Percentiles rank a stretch among this genome's conserved stretches.
Conservation (phyloP, 1,284 basidiomycete genomes). For the Earliella scabrosa region DNA sequence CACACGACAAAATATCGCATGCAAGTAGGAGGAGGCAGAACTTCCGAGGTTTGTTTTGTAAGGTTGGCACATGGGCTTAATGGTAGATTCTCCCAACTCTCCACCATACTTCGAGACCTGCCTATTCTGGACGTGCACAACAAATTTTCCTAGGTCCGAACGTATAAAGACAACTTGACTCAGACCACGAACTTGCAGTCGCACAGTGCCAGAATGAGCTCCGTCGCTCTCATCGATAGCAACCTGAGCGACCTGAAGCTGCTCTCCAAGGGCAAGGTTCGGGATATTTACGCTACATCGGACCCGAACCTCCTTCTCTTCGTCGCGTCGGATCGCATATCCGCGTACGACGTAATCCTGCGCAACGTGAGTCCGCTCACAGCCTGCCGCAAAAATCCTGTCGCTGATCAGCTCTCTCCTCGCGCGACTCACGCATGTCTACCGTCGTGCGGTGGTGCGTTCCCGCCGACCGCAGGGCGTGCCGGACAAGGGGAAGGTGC, state of each 20-base stretch:
- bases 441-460: neutral
- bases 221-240: slow-evolving; percentile 50
- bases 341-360: slow-evolving; percentile 95
- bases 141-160: too few species aligned
- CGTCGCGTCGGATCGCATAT: slow-evolving; percentile 95
- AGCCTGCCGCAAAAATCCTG: neutral
- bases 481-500: slow-evolving; percentile 89
- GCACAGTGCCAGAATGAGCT: slow-evolving; percentile 8
- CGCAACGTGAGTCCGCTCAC: slow-evolving; percentile 70
- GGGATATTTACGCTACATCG: slow-evolving; percentile 86
- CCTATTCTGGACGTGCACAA: too few species aligned
- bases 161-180: too few species aligned
- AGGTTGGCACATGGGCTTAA: too few species aligned
- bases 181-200: too few species aligned
- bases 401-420: neutral
- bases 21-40: too few species aligned
- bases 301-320: slow-evolving; percentile 81
- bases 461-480: slow-evolving; percentile 73
- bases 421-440: neutral
- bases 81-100: too few species aligned
- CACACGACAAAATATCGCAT: too few species aligned
- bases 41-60: too few species aligned
- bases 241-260: slow-evolving; percentile 63
- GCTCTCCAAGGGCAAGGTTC: slow-evolving; percentile 89
- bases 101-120: too few species aligned